These are phyloP conservation scores for Rhododendron henanense DNA, from an alignment of 148 eudicot genomes.

Conservation along the genomic window DNA sequence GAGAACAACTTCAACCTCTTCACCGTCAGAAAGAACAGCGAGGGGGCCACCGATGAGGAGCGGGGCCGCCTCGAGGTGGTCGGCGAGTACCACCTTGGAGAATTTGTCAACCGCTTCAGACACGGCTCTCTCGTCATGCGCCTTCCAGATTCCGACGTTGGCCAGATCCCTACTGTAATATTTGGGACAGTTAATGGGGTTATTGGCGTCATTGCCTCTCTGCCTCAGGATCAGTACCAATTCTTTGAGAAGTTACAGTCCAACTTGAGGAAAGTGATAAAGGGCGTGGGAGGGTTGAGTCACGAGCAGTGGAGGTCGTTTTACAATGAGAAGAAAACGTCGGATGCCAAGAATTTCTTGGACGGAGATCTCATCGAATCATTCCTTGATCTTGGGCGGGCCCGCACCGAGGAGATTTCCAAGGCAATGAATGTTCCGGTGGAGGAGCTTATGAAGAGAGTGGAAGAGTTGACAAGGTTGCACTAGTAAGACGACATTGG, in stretches of 20 bases:
- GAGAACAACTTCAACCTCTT: constrained; percentile 89
- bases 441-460: constrained; percentile 92
- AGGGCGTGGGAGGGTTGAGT: constrained; percentile 93
- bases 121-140: constrained; percentile 99
- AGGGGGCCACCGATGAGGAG: constrained; percentile 95
- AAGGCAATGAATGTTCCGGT: constrained; percentile 65
- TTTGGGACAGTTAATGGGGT: constrained; percentile 90
- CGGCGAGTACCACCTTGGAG: constrained; percentile 98
- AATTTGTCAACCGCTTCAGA: constrained; percentile 80
- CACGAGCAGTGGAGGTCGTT: constrained; percentile 96
- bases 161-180: constrained; percentile 70
- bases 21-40: constrained; percentile 89
- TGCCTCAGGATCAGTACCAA: constrained; percentile 72
- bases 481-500: constrained; percentile 26
- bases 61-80: constrained; percentile 97
- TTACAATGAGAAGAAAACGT: constrained; percentile 87
- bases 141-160: constrained; percentile 76
- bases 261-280: constrained; percentile 78
- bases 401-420: constrained; percentile 82
- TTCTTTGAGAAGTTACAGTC: constrained; percentile 85
- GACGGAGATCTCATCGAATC: constrained; percentile 97
- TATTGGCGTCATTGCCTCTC: constrained; percentile 88
- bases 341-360: constrained; percentile 73
- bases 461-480: constrained; percentile 89
- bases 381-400: constrained; percentile 74